phyloP scores from a whole-genome alignment of 768 basidiomycete genomes.

The Sporobolomyces pararoseus region DNA sequence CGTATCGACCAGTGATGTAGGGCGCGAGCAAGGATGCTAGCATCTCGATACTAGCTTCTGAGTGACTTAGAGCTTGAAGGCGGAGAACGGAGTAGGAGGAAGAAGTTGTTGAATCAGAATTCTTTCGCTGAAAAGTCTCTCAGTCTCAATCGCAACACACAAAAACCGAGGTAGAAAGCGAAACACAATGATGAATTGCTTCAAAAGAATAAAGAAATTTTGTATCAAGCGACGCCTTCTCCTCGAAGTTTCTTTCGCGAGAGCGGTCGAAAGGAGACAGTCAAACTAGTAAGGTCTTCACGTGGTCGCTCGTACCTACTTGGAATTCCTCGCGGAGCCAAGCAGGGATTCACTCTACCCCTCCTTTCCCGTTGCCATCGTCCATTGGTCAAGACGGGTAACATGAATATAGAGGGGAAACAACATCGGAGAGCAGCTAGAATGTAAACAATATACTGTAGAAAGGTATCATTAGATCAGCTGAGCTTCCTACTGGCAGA shows the following conservation, averaged over 20 bases:
- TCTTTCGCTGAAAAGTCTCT: neutral
- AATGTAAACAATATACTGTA: too few species aligned
- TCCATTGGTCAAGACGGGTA: slow-evolving; percentile 2
- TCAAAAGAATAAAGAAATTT: neutral
- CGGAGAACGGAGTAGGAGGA: neutral
- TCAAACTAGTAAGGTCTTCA: slow-evolving; percentile 29
- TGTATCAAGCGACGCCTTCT: slow-evolving; percentile 4
- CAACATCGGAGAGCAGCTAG: too few species aligned
- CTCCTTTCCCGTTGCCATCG: slow-evolving; percentile 24
- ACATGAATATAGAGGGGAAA: slow-evolving; percentile 28
- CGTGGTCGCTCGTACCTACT: neutral
- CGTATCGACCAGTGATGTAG: slow-evolving; percentile 26
- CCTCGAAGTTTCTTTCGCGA: neutral
- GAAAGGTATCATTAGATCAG: too few species aligned
- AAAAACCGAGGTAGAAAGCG: neutral
- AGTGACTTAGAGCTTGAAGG: neutral
- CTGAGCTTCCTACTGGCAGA: too few species aligned
- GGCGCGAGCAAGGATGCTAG: slow-evolving; percentile 2
- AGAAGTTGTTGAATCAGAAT: neutral
- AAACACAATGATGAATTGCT: neutral
- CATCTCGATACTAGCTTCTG: neutral
- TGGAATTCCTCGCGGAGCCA: neutral
- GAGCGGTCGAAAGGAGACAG: slow-evolving; percentile 14
- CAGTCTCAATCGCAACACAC: neutral
- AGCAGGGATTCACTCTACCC: slow-evolving; percentile 13